Evolutionary conservation across 805 yeast genomes (phyloP).

Genomic region (Candida easanensis): DNA sequence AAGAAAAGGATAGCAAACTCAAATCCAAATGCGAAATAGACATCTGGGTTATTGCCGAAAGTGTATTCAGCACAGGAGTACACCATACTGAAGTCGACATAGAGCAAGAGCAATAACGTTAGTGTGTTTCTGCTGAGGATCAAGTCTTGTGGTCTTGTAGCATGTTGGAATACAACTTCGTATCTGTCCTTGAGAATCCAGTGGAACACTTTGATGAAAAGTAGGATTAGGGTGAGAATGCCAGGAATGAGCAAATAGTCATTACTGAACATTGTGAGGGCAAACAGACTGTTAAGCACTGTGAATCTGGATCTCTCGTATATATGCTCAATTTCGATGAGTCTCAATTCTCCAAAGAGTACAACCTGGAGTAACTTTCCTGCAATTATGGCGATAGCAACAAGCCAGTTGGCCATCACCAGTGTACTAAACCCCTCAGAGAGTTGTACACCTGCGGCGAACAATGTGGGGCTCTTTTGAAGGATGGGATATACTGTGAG

Average conservation of each 20-base stretch:
- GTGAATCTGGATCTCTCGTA: constrained; percentile 65
- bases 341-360: constrained; percentile 72
- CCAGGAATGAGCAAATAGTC: constrained; percentile 44
- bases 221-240: constrained; percentile 36
- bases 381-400: constrained; percentile 34
- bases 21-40: constrained; percentile 67
- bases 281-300: constrained; percentile 58
- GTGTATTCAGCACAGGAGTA: constrained; percentile 48
- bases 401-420: constrained; percentile 42
- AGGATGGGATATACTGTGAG: constrained; percentile 38
- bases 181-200: constrained; percentile 58
- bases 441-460: constrained; percentile 44
- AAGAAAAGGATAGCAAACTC: constrained; percentile 67
- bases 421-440: constrained; percentile 47
- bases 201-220: constrained; percentile 67
- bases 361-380: constrained; percentile 50
- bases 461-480: constrained; percentile 41
- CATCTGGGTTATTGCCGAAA: constrained; percentile 42
- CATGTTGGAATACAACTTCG: constrained; percentile 46
- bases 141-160: constrained; percentile 31
- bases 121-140: constrained; percentile 40
- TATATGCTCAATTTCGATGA: constrained; percentile 73
- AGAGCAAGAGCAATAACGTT: constrained; percentile 42
- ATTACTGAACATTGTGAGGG: constrained; percentile 50
- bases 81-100: constrained; percentile 51